A percentile compares a stretch with the other conserved stretches of the same genome.
Evolutionary conservation across 306 rosid species (phyloP).

Genomic region (Pachyrhizus erosus): DNA sequence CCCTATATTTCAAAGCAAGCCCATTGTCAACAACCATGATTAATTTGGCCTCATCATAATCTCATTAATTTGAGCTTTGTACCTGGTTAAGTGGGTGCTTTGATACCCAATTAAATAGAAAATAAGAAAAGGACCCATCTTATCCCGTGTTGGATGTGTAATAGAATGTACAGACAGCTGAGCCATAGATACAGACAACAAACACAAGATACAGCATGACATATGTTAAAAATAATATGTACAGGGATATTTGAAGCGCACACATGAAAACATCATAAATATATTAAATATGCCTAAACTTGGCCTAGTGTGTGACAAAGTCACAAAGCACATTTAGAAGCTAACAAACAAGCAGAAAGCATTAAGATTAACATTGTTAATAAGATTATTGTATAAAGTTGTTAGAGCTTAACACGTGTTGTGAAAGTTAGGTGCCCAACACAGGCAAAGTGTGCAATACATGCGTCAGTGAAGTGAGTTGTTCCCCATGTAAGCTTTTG

Average conservation of each 20-base stretch:
- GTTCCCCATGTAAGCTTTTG: not conserved
- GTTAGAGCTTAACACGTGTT: not conserved
- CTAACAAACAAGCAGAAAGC: not conserved
- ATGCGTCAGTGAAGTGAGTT: not conserved
- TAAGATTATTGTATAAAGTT: not conserved
- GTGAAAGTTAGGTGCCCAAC: not conserved
- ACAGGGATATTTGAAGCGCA: not conserved
- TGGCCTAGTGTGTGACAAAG: not conserved
- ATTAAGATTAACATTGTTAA: not conserved
- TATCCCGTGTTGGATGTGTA: not conserved
- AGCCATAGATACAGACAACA: not conserved
- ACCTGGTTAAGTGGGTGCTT: not conserved
- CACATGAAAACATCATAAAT: not conserved
- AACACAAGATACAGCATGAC: not conserved
- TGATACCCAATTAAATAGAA: not conserved
- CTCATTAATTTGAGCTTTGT: not conserved
- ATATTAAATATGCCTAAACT: not conserved
- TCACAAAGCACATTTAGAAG: not conserved
- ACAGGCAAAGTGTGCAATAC: not conserved
- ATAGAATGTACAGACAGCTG: not conserved
- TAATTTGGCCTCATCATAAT: not conserved
- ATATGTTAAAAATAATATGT: not conserved
- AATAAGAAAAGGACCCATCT: not conserved
- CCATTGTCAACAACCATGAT: not conserved
- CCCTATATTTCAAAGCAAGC: not conserved